Percentiles rank a stretch among this genome's conserved stretches.
Evolutionary conservation across 495 filamentous ascomycete genomes (phyloP).

Genomic region (Aspergillus affinis): DNA sequence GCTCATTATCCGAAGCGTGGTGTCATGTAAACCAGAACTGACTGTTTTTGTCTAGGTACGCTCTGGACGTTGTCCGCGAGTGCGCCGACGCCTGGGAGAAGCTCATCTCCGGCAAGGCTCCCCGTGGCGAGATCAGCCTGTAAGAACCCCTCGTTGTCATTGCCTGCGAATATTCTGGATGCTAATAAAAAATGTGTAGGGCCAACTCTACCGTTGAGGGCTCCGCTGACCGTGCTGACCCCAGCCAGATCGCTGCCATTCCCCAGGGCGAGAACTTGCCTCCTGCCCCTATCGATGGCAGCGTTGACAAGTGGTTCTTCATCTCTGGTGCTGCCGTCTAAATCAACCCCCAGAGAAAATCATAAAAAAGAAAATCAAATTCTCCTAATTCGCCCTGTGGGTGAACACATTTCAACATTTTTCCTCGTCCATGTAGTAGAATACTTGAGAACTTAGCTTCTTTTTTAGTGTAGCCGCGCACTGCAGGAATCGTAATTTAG

Average conservation of each 20-base stretch:
- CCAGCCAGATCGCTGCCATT: slow-evolving; percentile 65
- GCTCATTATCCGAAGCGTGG: slow-evolving; percentile 13
- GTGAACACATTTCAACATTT: slow-evolving; percentile 8
- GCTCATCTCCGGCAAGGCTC: slow-evolving; percentile 84
- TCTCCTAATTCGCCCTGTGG: slow-evolving; percentile 9
- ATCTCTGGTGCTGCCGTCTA: slow-evolving; percentile 96
- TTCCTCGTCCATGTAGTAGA: background rate
- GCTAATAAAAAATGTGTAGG: slow-evolving; percentile 48
- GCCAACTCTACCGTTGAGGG: slow-evolving; percentile 74
- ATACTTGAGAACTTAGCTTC: background rate
- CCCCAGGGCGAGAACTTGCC: slow-evolving; percentile 69
- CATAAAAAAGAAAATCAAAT: slow-evolving; percentile 22
- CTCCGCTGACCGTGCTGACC: slow-evolving; percentile 64
- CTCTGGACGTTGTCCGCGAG: slow-evolving; percentile 90
- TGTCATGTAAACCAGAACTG: slow-evolving; percentile 22
- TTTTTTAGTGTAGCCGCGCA: background rate
- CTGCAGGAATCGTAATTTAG: background rate
- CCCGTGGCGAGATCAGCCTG: slow-evolving; percentile 74
- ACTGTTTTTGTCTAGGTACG: slow-evolving; percentile 60
- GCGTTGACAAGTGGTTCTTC: slow-evolving; percentile 99
- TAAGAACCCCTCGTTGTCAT: slow-evolving; percentile 47
- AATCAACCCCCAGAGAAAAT: slow-evolving; percentile 23
- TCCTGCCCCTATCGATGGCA: slow-evolving; percentile 89
- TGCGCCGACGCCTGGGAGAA: slow-evolving; percentile 97
- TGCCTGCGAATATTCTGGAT: background rate